Conservation (phyloP, 495 filamentous ascomycete genomes). For the Penicillium waksmanii region DNA sequence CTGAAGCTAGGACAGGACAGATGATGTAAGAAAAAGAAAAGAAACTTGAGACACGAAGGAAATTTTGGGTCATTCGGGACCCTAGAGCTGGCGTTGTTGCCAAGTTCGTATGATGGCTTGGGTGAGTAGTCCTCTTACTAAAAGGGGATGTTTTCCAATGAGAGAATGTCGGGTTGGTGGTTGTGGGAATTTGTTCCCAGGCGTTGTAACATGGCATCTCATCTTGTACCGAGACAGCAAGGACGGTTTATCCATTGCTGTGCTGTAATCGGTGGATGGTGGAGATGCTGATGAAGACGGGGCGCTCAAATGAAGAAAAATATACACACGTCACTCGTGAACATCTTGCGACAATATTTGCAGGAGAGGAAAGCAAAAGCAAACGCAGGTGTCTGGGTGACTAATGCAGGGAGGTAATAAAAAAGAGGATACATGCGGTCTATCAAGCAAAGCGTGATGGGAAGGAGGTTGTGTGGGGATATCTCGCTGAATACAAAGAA, state of each 20-base stretch:
- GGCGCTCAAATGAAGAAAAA: conserved; percentile 29
- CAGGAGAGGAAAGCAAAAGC: conserved; percentile 14
- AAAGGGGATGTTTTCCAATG: not conserved
- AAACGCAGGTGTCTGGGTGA: conserved; percentile 13
- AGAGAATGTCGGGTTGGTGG: not conserved
- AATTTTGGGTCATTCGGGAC: not conserved
- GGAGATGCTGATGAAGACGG: conserved; percentile 16
- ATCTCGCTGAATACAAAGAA: conserved; percentile 31
- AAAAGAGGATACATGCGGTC: conserved; percentile 12
- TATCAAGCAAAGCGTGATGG: conserved; percentile 28
- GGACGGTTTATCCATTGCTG: not conserved
- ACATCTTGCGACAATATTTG: conserved; percentile 34
- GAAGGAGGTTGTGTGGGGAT: conserved; percentile 14
- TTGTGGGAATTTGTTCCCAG: not conserved
- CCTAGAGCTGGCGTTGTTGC: not conserved
- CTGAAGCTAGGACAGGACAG: not conserved
- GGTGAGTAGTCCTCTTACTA: not conserved
- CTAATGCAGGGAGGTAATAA: conserved; percentile 29
- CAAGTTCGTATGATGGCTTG: not conserved
- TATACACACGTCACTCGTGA: conserved; percentile 47
- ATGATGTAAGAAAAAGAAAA: not conserved
- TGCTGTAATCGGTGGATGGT: not conserved
- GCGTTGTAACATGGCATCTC: not conserved
- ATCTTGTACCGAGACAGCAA: not conserved
- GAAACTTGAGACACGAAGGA: not conserved